phyloP scores from a whole-genome alignment of 345 rosid species.

The Atalantia buxifolia region DNA sequence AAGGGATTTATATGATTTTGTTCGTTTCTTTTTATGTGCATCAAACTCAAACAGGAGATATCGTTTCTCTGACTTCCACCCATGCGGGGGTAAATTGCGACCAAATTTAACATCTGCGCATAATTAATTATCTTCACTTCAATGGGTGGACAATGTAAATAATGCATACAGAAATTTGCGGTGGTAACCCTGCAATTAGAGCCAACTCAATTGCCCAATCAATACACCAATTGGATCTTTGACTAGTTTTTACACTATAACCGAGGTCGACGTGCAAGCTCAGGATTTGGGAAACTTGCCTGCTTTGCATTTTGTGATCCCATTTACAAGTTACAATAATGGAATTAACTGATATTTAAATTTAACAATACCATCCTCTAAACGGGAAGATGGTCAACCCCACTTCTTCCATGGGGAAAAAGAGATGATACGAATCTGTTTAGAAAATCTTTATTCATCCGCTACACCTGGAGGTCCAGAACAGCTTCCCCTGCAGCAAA shows the following conservation, averaged over 20 bases:
- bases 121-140: background rate
- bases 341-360: background rate
- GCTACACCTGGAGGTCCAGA: slow-evolving; percentile 36
- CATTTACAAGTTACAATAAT: slow-evolving; percentile 36
- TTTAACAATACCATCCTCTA: slow-evolving; percentile 11
- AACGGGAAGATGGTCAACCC: slow-evolving; percentile 18
- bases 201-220: background rate
- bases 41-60: background rate
- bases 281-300: slow-evolving; percentile 5
- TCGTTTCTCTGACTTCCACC: background rate
- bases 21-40: background rate
- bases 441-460: slow-evolving; percentile 6
- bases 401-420: slow-evolving; percentile 13
- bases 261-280: background rate
- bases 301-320: slow-evolving; percentile 12
- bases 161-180: background rate
- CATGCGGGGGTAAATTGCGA: background rate
- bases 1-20: background rate
- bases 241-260: background rate
- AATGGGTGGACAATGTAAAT: background rate
- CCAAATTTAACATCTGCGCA: background rate
- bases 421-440: slow-evolving; percentile 11
- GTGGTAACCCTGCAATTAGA: background rate
- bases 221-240: background rate
- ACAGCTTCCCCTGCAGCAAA: slow-evolving; percentile 48